These are phyloP conservation scores for Saccharum spontaneum DNA, from an alignment of 176 grass and related monocot species.

Conservation along the genomic window DNA sequence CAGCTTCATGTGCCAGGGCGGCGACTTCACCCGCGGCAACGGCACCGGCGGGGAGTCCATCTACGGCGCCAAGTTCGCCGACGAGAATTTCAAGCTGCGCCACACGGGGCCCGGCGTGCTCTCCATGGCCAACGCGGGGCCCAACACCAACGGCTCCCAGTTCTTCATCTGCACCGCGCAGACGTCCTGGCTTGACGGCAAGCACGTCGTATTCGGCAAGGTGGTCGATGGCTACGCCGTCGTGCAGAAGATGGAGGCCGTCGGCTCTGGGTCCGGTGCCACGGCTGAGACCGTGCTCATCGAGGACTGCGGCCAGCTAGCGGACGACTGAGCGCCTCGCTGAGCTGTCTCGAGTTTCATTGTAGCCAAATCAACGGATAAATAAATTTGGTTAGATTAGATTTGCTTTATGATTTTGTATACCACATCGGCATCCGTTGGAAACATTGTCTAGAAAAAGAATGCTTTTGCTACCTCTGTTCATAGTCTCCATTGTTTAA, in stretches of 20 bases:
- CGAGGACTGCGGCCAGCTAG: conserved; percentile 67
- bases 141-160: conserved; percentile 70
- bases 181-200: conserved; percentile 66
- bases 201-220: conserved; percentile 79
- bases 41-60: conserved; percentile 75
- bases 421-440: too few relatives aligned
- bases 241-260: conserved; percentile 65
- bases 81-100: conserved; percentile 65
- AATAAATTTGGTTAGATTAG: neutral
- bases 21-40: conserved; percentile 77
- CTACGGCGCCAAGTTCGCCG: conserved; percentile 62
- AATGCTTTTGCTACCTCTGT: too few relatives aligned
- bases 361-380: neutral
- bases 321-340: neutral
- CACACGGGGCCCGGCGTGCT: conserved; percentile 62
- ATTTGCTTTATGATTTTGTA: neutral
- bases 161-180: conserved; percentile 69
- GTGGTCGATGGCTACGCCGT: conserved; percentile 58
- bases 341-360: neutral
- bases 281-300: conserved; percentile 50
- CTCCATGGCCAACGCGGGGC: conserved; percentile 79
- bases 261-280: conserved; percentile 38
- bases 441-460: too few relatives aligned
- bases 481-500: too few relatives aligned
- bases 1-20: conserved; percentile 75